Conservation (phyloP, 2,329 filamentous ascomycete species). For the Cucurbitaria berberidis region DNA sequence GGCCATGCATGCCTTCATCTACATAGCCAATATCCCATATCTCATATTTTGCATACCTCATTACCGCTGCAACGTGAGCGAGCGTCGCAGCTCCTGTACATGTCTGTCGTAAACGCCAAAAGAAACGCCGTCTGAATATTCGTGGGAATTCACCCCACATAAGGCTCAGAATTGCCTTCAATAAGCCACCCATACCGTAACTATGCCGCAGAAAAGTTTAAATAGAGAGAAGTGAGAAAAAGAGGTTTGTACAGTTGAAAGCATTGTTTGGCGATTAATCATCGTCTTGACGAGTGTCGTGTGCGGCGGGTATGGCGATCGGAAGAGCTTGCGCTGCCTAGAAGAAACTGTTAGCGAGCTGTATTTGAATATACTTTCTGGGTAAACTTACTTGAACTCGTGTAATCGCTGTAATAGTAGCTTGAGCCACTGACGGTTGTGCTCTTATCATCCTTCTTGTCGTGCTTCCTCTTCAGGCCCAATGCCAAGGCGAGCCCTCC, state of each 20-base stretch:
- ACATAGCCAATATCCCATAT: background rate
- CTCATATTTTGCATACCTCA: background rate
- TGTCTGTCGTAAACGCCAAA: no score
- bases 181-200: background rate
- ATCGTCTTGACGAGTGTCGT: constrained; percentile 43
- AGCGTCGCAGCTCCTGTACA: no score
- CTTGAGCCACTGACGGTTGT: constrained; percentile 47
- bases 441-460: constrained; percentile 53
- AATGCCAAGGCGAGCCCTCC: constrained; percentile 53
- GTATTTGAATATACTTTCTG: background rate
- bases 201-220: background rate
- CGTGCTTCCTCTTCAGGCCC: constrained; percentile 53
- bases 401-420: constrained; percentile 56
- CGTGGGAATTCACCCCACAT: no score
- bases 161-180: no score
- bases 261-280: background rate
- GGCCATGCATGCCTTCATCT: no score
- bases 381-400: constrained; percentile 56
- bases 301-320: constrained; percentile 51
- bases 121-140: no score
- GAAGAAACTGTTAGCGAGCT: constrained; percentile 24
- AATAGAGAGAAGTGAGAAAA: background rate
- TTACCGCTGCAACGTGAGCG: no score
- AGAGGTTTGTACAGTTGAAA: constrained; percentile 10
- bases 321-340: constrained; percentile 54